These are phyloP conservation scores for Westerdykella sp. DNA, from an alignment of 2,329 filamentous ascomycete genomes.

Conservation along the genomic window DNA sequence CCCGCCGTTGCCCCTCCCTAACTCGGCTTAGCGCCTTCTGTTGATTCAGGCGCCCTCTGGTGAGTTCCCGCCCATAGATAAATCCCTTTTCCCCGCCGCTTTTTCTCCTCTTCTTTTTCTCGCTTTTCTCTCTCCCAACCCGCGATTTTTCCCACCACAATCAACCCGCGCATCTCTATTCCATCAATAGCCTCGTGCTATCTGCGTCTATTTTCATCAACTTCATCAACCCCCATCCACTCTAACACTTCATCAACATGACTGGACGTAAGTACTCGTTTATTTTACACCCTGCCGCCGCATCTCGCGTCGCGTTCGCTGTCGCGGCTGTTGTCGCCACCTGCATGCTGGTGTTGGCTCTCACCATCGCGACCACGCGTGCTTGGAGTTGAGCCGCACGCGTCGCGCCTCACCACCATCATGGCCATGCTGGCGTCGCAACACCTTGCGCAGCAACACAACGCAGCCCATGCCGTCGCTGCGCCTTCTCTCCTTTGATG, in stretches of 20 bases:
- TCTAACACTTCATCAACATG: slow-evolving; percentile 33
- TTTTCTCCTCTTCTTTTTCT: slow-evolving; percentile 3
- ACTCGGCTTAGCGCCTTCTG: slow-evolving; percentile 5
- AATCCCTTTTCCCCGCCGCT: slow-evolving; percentile 2
- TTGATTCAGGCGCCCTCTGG: slow-evolving; percentile 5
- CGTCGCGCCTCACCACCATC: slow-evolving; percentile 15
- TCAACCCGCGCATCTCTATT: slow-evolving; percentile 6
- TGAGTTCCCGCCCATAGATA: slow-evolving; percentile 1
- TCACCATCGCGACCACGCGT: slow-evolving; percentile 12
- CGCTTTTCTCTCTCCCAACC: slow-evolving; percentile 4
- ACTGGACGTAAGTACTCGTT: slow-evolving; percentile 40
- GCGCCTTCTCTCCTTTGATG: slow-evolving; percentile 4
- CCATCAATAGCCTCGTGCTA: slow-evolving; percentile 15
- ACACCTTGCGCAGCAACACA: slow-evolving; percentile 9
- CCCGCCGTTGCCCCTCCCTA: slow-evolving; percentile 5
- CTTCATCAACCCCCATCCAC: slow-evolving; percentile 15
- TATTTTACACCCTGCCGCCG: slow-evolving; percentile 7
- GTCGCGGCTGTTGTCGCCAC: slow-evolving; percentile 9
- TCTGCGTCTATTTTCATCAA: slow-evolving; percentile 2
- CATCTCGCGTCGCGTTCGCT: slow-evolving; percentile 14
- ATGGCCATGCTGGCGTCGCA: slow-evolving; percentile 6
- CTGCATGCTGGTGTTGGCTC: neutral
- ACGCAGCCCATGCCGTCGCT: slow-evolving; percentile 11
- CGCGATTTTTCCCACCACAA: slow-evolving; percentile 2
- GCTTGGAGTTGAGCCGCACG: slow-evolving; percentile 26